Evolutionary conservation across 2,329 filamentous ascomycete species (phyloP), one percentile per base, ranked within the genome.

Genomic region (Penicillium janthinellum): DNA sequence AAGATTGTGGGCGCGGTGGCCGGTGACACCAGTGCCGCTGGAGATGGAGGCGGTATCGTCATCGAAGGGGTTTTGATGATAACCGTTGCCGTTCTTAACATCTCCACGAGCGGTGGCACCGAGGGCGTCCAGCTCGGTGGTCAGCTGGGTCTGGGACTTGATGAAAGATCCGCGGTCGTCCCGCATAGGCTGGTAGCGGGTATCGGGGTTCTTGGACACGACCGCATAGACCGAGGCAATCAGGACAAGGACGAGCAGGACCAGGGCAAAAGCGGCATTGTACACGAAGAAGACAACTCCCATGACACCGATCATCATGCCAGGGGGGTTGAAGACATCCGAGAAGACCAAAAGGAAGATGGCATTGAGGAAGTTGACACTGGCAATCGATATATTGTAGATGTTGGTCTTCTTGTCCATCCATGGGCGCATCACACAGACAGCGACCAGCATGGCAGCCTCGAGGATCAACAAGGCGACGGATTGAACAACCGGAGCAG

Each of bases 341-440:
- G 91, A 91, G 80, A 96, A 96, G 69, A 97, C 86, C 57, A 98
- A 82, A 37, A 97, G 81, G 81, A 96, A 96, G 75, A 97, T 88
- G 57, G 89, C 85, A 78, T 95, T 96, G 71, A 97, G 76, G 76
- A 97, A 96, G 82, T 96, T 97, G 77, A 96, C 83, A 48, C 87
- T 89, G 63, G 88, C 90, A 70, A 97, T 97, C 61, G 92, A 86
- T 71, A 98, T 96, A 80, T 97, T 97, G 84, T 96, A 96, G 50
- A 89, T 88, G 77, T 97, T 98, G 62, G 92, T 96, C 81, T 93
- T 94, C 86, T 96, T 96, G 83, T 97, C 94, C 94, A 98, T 98
- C 90, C 92, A 98, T 17, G 94, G 94, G 61, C 91, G 88, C 67
- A 97, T 80, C 56, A 96, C 88, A 61, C 88, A 90, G 57, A 92